These are phyloP conservation scores for Excoecaria agallocha DNA, from an alignment of 345 rosid species.

Conservation along the genomic window DNA sequence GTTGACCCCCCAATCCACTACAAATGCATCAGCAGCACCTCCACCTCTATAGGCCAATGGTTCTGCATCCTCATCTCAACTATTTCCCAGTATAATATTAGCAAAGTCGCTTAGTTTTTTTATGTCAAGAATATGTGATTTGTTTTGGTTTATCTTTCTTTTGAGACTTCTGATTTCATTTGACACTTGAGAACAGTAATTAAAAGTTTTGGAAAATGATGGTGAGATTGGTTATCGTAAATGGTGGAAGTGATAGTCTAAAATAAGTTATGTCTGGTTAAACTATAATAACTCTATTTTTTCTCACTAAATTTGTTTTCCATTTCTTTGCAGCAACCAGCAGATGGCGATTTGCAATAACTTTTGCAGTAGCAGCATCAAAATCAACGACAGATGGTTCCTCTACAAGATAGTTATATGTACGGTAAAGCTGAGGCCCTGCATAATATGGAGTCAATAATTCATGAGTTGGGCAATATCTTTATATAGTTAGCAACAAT, in stretches of 20 bases:
- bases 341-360: too few relatives aligned
- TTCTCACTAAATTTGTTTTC: not conserved
- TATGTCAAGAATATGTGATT: not conserved
- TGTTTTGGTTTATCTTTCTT: not conserved
- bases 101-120: not conserved
- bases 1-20: constrained; percentile 51
- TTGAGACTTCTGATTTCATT: not conserved
- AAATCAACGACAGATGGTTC: constrained; percentile 66
- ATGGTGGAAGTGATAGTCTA: not conserved
- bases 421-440: constrained; percentile 81
- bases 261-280: not conserved
- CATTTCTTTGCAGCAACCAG: too few relatives aligned
- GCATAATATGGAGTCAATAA: constrained; percentile 77
- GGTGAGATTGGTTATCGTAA: not conserved
- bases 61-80: constrained; percentile 44
- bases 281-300: not conserved
- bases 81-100: constrained; percentile 37
- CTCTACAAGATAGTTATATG: constrained; percentile 77
- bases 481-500: constrained; percentile 78
- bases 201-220: too few relatives aligned
- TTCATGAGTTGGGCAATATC: constrained; percentile 70
- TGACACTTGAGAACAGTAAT: not conserved
- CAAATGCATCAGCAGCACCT: constrained; percentile 48
- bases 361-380: constrained; percentile 16
- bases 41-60: constrained; percentile 74